phyloP scores from a whole-genome alignment of 164 flowering plant genomes.

The Sedum album region DNA sequence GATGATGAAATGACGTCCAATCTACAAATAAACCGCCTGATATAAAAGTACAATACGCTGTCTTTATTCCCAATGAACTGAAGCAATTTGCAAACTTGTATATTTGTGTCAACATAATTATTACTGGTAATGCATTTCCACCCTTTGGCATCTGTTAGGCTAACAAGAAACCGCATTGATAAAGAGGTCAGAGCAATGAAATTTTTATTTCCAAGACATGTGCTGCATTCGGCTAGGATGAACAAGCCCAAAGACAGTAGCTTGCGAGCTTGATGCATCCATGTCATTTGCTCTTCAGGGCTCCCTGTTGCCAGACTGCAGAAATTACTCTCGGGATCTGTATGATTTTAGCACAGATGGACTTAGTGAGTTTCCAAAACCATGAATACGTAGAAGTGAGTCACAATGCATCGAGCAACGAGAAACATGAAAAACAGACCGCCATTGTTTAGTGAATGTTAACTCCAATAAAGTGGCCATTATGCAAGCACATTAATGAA shows the following conservation, averaged over 20 bases:
- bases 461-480: not conserved
- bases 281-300: constrained; percentile 53
- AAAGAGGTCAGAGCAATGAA: constrained; percentile 37
- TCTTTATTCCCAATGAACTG: constrained; percentile 37
- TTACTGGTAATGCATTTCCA: constrained; percentile 47
- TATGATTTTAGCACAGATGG: not conserved
- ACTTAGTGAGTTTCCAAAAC: not conserved
- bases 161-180: constrained; percentile 65
- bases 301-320: constrained; percentile 64
- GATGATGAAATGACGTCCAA: constrained; percentile 25
- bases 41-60: constrained; percentile 47
- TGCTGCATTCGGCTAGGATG: constrained; percentile 47
- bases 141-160: constrained; percentile 60
- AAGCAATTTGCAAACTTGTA: constrained; percentile 46
- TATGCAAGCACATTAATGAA: not conserved
- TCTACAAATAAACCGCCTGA: constrained; percentile 52
- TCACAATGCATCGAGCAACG: not conserved
- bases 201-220: constrained; percentile 24
- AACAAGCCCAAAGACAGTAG: constrained; percentile 55
- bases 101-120: constrained; percentile 33
- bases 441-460: not conserved
- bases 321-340: constrained; percentile 59
- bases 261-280: constrained; percentile 65
- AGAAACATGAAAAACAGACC: not conserved
- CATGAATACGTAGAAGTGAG: not conserved